These are phyloP conservation scores for Backusella luteola DNA, from an alignment of 192 early-diverging fungal genomes.

Conservation along the genomic window DNA sequence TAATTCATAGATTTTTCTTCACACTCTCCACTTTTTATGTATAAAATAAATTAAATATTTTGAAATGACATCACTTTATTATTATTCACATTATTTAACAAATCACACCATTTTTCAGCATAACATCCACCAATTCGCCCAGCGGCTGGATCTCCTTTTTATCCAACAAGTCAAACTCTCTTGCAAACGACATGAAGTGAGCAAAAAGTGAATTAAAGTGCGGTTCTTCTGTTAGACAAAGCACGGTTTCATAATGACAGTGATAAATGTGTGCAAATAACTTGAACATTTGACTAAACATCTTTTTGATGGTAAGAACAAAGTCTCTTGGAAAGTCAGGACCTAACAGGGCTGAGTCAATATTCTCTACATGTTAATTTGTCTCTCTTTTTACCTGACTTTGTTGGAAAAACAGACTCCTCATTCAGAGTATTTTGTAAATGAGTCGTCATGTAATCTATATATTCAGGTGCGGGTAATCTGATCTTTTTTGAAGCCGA, in stretches of 20 bases:
- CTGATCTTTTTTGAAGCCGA: slow-evolving; percentile 76
- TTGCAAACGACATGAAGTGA: slow-evolving; percentile 90
- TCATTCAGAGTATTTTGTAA: slow-evolving; percentile 87
- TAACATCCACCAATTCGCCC: slow-evolving; percentile 68
- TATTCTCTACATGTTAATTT: too few species aligned
- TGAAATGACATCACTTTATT: not conserved
- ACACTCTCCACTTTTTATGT: not conserved
- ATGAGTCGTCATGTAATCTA: slow-evolving; percentile 88
- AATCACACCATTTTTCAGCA: slow-evolving; percentile 33
- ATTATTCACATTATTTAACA: not conserved
- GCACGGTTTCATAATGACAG: slow-evolving; percentile 82
- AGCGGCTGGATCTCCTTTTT: slow-evolving; percentile 87
- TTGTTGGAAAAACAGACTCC: slow-evolving; percentile 91
- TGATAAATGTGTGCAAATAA: slow-evolving; percentile 95
- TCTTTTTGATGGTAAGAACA: slow-evolving; percentile 57
- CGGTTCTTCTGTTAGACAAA: slow-evolving; percentile 78
- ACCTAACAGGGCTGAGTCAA: slow-evolving; percentile 38
- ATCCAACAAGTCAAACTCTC: slow-evolving; percentile 92
- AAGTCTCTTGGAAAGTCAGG: slow-evolving; percentile 86
- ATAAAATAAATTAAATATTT: not conserved
- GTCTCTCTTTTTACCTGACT: slow-evolving; percentile 57
- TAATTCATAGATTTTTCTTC: not conserved
- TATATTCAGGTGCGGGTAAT: slow-evolving; percentile 91
- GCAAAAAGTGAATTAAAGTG: slow-evolving; percentile 97
- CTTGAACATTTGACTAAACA: slow-evolving; percentile 85